phyloP scores from a whole-genome alignment of 2,329 filamentous ascomycete species.

The Westerdykella sp. region DNA sequence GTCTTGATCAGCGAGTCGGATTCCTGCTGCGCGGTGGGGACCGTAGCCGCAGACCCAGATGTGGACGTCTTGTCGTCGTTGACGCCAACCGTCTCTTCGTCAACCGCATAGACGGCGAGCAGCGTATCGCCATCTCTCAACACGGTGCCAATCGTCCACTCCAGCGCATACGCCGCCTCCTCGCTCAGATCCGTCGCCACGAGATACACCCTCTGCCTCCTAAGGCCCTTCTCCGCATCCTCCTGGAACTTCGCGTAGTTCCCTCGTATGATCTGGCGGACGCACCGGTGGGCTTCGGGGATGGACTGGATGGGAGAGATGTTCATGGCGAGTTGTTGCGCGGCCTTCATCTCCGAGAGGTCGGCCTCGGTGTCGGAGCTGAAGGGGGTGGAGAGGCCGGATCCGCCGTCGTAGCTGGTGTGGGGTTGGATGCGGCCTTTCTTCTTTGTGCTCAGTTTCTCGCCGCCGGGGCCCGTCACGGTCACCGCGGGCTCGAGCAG shows the following conservation, averaged over 20 bases:
- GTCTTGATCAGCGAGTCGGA: slow-evolving; percentile 66
- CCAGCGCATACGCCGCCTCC: slow-evolving; percentile 88
- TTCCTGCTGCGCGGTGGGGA: slow-evolving; percentile 68
- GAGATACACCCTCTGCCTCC: slow-evolving; percentile 79
- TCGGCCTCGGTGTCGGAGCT: slow-evolving; percentile 85
- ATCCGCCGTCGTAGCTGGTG: slow-evolving; percentile 72
- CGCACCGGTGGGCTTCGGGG: slow-evolving; percentile 69
- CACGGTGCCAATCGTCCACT: slow-evolving; percentile 96
- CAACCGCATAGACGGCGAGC: slow-evolving; percentile 86
- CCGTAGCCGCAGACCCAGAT: slow-evolving; percentile 59
- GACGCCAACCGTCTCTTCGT: slow-evolving; percentile 64
- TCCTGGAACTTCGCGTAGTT: slow-evolving; percentile 72
- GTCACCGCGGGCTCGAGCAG: slow-evolving; percentile 63
- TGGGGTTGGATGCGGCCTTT: slow-evolving; percentile 63
- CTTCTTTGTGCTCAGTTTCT: slow-evolving; percentile 49
- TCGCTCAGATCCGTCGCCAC: slow-evolving; percentile 94
- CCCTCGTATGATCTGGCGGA: slow-evolving; percentile 85
- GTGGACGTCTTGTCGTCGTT: slow-evolving; percentile 36
- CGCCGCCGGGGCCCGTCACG: slow-evolving; percentile 57
- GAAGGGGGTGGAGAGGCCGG: slow-evolving; percentile 55
- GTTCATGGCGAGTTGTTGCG: slow-evolving; percentile 75
- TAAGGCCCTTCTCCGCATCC: slow-evolving; percentile 70
- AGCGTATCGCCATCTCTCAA: slow-evolving; percentile 90
- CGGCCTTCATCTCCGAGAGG: slow-evolving; percentile 75
- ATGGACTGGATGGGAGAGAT: slow-evolving; percentile 75